phyloP scores from a whole-genome alignment of 768 basidiomycete species.

The Xerocomellus chrysenteron region DNA sequence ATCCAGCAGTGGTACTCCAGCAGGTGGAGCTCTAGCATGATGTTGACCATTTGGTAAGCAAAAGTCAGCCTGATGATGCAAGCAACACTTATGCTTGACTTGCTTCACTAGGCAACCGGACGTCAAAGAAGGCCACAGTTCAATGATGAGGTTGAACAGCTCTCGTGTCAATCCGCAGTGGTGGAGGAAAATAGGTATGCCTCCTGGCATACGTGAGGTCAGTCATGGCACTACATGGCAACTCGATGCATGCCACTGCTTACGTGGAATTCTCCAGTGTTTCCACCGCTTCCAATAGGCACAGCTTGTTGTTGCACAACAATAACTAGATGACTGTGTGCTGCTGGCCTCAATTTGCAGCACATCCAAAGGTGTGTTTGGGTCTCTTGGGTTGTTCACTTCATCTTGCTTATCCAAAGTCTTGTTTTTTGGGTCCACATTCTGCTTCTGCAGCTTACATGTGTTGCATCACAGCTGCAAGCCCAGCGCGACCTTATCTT shows the following conservation, averaged over 20 bases:
- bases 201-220: not conserved
- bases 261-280: not conserved
- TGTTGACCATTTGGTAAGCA: no score
- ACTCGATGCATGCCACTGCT: not conserved
- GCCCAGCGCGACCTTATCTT: not conserved
- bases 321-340: not conserved
- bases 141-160: not conserved
- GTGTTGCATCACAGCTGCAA: not conserved
- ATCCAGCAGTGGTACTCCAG: not conserved
- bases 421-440: no score
- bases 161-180: not conserved
- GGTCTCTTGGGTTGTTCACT: no score
- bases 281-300: not conserved
- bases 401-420: no score
- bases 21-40: no score
- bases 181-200: not conserved
- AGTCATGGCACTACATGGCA: no score
- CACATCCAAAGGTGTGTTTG: not conserved
- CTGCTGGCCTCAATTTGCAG: no score
- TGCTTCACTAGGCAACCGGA: not conserved
- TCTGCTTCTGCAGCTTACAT: no score
- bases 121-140: not conserved
- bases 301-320: not conserved
- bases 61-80: no score
- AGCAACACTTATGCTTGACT: not conserved